Conservation (phyloP, 2,329 filamentous ascomycete genomes). For the Ustulina deusta region DNA sequence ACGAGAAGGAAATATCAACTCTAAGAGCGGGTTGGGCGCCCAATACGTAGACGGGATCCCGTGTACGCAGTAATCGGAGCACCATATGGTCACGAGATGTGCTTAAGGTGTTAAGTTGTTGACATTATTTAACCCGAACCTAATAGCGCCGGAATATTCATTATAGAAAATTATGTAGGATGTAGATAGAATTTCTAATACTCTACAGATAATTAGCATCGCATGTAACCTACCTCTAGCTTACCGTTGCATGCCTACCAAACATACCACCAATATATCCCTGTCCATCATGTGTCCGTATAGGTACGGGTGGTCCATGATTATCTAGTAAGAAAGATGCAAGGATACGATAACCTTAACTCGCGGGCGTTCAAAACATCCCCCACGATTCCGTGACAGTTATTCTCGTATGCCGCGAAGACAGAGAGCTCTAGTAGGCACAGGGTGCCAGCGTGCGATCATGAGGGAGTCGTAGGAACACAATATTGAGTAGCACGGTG, state of each 20-base stretch:
- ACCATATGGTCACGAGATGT: neutral
- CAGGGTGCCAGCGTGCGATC: conserved; percentile 1
- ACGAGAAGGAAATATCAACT: neutral
- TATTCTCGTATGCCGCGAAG: neutral
- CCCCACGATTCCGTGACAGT: neutral
- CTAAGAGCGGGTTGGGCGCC: too few species aligned
- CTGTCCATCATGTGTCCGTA: neutral
- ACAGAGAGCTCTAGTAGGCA: neutral
- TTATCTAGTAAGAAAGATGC: neutral
- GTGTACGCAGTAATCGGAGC: neutral
- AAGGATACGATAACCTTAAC: conserved; percentile 11
- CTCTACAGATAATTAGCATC: neutral
- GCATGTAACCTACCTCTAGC: neutral
- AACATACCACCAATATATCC: neutral
- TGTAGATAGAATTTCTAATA: neutral
- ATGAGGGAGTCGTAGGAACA: conserved; percentile 3
- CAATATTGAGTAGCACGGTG: conserved; percentile 5
- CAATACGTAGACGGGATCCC: neutral
- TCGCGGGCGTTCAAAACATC: neutral
- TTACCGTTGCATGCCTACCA: neutral
- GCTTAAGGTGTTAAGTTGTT: neutral
- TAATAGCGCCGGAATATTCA: neutral
- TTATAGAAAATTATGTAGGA: too few species aligned
- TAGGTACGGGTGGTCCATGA: neutral
- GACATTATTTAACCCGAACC: neutral